Conservation (phyloP, 2,329 filamentous ascomycete genomes). For the Fusarium albosuccineum region DNA sequence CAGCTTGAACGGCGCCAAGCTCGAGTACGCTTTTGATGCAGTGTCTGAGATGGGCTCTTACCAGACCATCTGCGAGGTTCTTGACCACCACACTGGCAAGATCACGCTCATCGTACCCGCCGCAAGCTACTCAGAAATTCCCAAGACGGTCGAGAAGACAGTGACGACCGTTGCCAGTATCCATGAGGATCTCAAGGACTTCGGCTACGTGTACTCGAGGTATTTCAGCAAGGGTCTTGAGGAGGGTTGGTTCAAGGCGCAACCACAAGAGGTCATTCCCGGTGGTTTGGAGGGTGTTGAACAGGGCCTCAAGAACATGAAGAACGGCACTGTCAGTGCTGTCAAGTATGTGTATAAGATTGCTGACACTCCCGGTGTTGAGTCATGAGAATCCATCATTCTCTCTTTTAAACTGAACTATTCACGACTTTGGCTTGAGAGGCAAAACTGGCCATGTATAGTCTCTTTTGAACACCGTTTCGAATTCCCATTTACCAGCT, state of each 20-base stretch:
- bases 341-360: constrained; percentile 30
- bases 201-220: not conserved
- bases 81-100: constrained; percentile 11
- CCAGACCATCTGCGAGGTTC: constrained; percentile 28
- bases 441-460: constrained; percentile 12
- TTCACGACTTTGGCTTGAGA: not conserved
- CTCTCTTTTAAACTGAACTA: too few relatives aligned
- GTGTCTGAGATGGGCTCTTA: constrained; percentile 32
- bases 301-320: not conserved
- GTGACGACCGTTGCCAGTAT: constrained; percentile 29
- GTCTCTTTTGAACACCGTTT: constrained; percentile 1
- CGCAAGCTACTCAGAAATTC: constrained; percentile 29
- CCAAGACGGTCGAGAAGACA: constrained; percentile 24
- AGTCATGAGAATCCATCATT: not conserved
- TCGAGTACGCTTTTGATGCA: constrained; percentile 25
- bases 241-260: constrained; percentile 22
- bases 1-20: not conserved
- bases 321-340: constrained; percentile 21
- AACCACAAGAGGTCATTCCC: constrained; percentile 24
- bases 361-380: constrained; percentile 15
- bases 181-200: constrained; percentile 24
- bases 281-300: constrained; percentile 24
- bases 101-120: constrained; percentile 30
- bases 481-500: constrained; percentile 12
- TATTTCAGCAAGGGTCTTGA: constrained; percentile 21